Percentiles rank a stretch among this genome's conserved stretches.
phyloP scores from a whole-genome alignment of 2,329 filamentous ascomycete genomes.

The Diplocarpon mali region DNA sequence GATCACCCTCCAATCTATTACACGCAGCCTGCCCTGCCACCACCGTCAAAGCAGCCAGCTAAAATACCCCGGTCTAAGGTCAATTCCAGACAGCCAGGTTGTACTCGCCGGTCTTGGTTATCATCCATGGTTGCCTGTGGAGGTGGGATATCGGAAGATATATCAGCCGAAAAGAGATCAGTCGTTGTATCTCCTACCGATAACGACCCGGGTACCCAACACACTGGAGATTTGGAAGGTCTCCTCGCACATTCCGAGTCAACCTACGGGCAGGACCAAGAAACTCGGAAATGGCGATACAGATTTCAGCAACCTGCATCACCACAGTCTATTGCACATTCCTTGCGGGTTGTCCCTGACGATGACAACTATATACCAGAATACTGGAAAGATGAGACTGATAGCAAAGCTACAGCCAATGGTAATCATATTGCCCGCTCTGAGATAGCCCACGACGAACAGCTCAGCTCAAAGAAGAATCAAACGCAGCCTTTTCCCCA shows the following conservation, averaged over 20 bases:
- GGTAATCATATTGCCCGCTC: neutral
- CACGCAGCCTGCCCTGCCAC: no score
- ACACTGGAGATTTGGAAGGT: neutral
- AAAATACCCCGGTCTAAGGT: no score
- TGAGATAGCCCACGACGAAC: neutral
- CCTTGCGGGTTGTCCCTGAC: neutral
- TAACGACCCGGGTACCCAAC: no score
- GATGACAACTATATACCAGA: slow-evolving; percentile 1
- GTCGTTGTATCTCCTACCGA: no score
- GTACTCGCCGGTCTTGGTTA: no score
- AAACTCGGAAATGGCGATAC: neutral
- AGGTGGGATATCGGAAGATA: no score
- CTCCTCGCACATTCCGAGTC: neutral
- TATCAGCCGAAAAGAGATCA: no score
- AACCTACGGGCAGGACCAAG: neutral
- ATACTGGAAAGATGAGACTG: neutral
- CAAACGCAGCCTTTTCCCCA: neutral
- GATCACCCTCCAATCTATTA: no score
- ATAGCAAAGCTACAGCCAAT: neutral
- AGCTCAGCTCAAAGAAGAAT: neutral
- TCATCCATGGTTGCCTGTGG: no score
- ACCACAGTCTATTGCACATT: neutral
- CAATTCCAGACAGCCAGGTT: no score
- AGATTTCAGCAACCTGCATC: neutral
- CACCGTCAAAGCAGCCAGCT: no score